phyloP scores from a whole-genome alignment of 192 early-diverging fungal species.

The Haplosporangium gracile region DNA sequence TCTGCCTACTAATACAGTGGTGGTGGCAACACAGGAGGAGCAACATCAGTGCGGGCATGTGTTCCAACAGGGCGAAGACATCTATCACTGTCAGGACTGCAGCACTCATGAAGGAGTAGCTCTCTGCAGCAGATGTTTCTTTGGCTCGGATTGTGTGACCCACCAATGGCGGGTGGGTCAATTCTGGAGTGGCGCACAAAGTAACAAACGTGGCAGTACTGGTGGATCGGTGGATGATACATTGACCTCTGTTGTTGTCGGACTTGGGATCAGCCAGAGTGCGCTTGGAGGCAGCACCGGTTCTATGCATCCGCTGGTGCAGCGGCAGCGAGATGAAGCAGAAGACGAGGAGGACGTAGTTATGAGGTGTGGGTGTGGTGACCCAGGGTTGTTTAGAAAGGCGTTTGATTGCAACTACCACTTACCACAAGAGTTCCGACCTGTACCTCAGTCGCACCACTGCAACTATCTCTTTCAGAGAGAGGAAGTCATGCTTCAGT shows the following conservation, averaged over 20 bases:
- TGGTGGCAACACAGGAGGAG: background rate
- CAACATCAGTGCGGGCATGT: conserved; percentile 27
- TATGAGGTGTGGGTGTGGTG: conserved; percentile 39
- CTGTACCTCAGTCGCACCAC: conserved; percentile 26
- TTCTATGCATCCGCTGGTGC: background rate
- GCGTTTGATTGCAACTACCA: conserved; percentile 43
- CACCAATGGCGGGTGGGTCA: conserved; percentile 36
- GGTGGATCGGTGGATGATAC: background rate
- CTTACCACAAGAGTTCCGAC: conserved; percentile 34
- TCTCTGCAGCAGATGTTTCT: conserved; percentile 48
- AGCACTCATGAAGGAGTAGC: conserved; percentile 27
- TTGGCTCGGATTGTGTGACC: conserved; percentile 21
- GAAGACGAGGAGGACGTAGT: background rate
- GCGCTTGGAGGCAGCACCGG: background rate
- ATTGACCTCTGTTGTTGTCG: background rate
- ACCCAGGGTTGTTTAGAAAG: conserved; percentile 28
- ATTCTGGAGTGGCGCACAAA: background rate
- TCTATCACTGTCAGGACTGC: conserved; percentile 50
- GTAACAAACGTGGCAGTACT: background rate
- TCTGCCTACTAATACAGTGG: no score
- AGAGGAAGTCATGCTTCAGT: conserved; percentile 32
- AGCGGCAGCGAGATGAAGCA: background rate
- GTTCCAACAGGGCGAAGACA: conserved; percentile 41
- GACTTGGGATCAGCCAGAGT: background rate
- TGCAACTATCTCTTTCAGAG: conserved; percentile 37